Base-by-base conservation (phyloP, 352 stramenopile species). In the Phytopythium boreale region DNA sequence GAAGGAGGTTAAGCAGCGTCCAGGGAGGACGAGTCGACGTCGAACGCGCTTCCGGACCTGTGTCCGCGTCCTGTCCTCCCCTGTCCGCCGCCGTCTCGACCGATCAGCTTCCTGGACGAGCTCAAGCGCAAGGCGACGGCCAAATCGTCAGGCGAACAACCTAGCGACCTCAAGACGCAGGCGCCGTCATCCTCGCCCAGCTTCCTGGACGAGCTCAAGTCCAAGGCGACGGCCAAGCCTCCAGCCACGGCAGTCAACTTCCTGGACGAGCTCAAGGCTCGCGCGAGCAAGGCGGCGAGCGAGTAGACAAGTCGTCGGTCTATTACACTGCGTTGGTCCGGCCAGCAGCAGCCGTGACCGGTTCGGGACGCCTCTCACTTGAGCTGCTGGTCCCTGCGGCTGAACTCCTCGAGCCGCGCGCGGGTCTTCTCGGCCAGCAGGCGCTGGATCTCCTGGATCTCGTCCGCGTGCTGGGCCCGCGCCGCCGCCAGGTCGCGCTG, bases 341-440 rank as follows among this genome's bases (percentile, higher is more conserved):
- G n/a, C n/a, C n/a, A n/a, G n/a, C n/a, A n/a, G n/a, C n/a, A n/a
- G n/a, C n/a, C n/a, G n/a, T n/a, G n/a, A n/a, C n/a, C n/a, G n/a
- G n/a, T n/a, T n/a, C n/a, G n/a, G n/a, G n/a, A n/a, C n/a, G n/a
- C n/a, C n/a, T n/a, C n/a, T 59, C 29, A 50, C 17, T 61, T 37
- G 55, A 14, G 37, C 19, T 17, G 17, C 29, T 41, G 22, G 37
- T 31, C 36, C 26, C 24, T 3, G 34, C 22, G 26, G 56, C 58
- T 27, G 62, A 75, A 79, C 8, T 66, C 61, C 58, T 79, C 78
- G 10, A 90, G 62, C 11, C 83, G 72, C 20, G 69, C 77, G 70
- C 84, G 79, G 12, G 79, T 72, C 61, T 90, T 92, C 44, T 79
- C 71, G 53, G 87, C 66, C 59, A 90, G 75, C 24, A 64, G 59